Evolutionary conservation across 805 yeast species (phyloP).

Genomic region (Nakazawaea ernobii): DNA sequence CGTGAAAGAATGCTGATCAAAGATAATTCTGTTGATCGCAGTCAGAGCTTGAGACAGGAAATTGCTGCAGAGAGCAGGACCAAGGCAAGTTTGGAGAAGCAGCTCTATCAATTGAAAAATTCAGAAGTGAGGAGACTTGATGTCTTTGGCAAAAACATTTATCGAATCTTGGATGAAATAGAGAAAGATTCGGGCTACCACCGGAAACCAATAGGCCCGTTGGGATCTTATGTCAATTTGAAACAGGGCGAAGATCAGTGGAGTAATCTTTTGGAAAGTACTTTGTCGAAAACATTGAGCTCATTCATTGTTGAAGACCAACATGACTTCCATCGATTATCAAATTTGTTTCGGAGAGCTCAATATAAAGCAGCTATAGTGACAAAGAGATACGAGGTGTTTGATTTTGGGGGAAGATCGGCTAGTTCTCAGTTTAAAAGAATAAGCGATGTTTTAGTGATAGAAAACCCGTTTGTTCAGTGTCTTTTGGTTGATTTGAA

Average conservation of each 20-base stretch:
- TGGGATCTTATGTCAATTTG: constrained; percentile 58
- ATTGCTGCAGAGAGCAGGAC: constrained; percentile 16
- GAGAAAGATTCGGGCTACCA: constrained; percentile 33
- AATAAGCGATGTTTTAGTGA: constrained; percentile 54
- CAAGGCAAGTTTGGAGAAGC: constrained; percentile 23
- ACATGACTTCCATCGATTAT: constrained; percentile 47
- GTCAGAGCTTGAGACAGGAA: constrained; percentile 3
- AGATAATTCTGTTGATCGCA: neutral
- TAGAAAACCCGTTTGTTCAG: constrained; percentile 48
- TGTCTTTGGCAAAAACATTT: constrained; percentile 47
- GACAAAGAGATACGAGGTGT: constrained; percentile 50
- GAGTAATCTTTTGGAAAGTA: constrained; percentile 53
- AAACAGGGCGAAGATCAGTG: constrained; percentile 50
- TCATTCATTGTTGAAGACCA: constrained; percentile 64
- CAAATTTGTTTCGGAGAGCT: constrained; percentile 25
- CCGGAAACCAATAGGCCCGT: constrained; percentile 68
- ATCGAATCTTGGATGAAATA: constrained; percentile 35
- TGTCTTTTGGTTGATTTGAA: constrained; percentile 60
- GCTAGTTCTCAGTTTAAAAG: constrained; percentile 29
- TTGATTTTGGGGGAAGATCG: constrained; percentile 34
- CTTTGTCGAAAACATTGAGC: constrained; percentile 41
- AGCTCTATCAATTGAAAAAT: constrained; percentile 17
- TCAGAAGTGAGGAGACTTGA: constrained; percentile 31
- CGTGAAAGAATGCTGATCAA: neutral
- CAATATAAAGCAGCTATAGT: constrained; percentile 34